A percentile compares a stretch with the other conserved stretches of the same genome.
These are phyloP conservation scores for Ichthyophthirius multifiliis DNA, from an alignment of 169 alveolate species.

Conservation along the genomic window DNA sequence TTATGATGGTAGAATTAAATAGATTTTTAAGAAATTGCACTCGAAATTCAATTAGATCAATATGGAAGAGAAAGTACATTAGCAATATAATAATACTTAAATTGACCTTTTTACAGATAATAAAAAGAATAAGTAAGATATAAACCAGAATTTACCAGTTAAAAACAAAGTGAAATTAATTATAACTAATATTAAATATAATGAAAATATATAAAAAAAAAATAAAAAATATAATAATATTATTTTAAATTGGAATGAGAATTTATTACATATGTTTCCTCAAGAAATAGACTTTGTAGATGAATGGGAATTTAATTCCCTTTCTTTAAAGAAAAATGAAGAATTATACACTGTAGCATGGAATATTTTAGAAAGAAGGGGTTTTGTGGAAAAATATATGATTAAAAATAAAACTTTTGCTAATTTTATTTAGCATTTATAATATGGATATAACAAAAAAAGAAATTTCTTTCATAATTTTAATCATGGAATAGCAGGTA, in stretches of 20 bases:
- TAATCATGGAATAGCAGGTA: constrained; percentile 28
- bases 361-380: constrained; percentile 13
- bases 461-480: constrained; percentile 35
- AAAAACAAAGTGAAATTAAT: no score
- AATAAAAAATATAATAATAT: neutral
- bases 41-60: neutral
- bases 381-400: neutral
- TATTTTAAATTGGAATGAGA: neutral
- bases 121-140: neutral
- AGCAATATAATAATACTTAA: neutral
- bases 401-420: constrained; percentile 10
- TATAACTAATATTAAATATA: no score
- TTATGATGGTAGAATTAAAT: neutral
- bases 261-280: neutral
- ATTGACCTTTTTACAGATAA: neutral
- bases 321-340: neutral
- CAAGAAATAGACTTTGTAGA: neutral
- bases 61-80: neutral
- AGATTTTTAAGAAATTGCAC: neutral
- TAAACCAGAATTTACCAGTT: neutral
- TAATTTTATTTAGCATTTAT: constrained; percentile 22
- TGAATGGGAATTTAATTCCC: constrained; percentile 19
- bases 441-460: constrained; percentile 27
- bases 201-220: no score
- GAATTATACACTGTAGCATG: constrained; percentile 23